A percentile compares a stretch with the other conserved stretches of the same genome.
Conservation (phyloP, 2,329 filamentous ascomycete genomes). For the Magnaporthales sp. region DNA sequence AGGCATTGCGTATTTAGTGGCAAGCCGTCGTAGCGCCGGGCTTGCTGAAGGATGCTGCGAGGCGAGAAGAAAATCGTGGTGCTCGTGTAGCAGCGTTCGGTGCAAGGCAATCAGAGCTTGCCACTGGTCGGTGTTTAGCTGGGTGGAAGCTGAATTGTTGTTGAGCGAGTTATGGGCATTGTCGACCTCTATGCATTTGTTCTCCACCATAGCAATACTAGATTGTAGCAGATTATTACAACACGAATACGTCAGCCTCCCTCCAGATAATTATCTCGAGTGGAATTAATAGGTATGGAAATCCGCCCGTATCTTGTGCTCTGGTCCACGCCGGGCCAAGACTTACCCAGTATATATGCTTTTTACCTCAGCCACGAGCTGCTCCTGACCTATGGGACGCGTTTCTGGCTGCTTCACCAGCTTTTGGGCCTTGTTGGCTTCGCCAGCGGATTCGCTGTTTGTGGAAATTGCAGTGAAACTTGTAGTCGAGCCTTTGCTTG, state of each 20-base stretch:
- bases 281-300: too few species aligned
- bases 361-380: slow-evolving; percentile 73
- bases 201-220: slow-evolving; percentile 72
- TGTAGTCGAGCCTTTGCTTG: too few species aligned
- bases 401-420: slow-evolving; percentile 54
- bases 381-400: slow-evolving; percentile 63
- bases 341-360: slow-evolving; percentile 63
- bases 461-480: too few species aligned
- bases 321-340: too few species aligned
- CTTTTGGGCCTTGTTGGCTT: too few species aligned
- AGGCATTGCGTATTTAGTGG: slow-evolving; percentile 82
- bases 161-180: slow-evolving; percentile 41
- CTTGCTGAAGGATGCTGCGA: slow-evolving; percentile 77
- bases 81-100: slow-evolving; percentile 69
- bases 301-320: too few species aligned
- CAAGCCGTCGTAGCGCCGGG: slow-evolving; percentile 55
- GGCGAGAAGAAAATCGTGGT: slow-evolving; percentile 80
- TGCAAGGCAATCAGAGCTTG: slow-evolving; percentile 77
- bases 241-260: too few species aligned
- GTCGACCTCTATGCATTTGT: slow-evolving; percentile 79
- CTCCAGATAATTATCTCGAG: too few species aligned
- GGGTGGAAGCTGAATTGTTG: slow-evolving; percentile 29
- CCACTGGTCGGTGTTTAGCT: slow-evolving; percentile 63
- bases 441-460: too few species aligned
- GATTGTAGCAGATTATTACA: too few species aligned